Conservation (phyloP, 1,284 basidiomycete genomes). For the Sutorius eximius region DNA sequence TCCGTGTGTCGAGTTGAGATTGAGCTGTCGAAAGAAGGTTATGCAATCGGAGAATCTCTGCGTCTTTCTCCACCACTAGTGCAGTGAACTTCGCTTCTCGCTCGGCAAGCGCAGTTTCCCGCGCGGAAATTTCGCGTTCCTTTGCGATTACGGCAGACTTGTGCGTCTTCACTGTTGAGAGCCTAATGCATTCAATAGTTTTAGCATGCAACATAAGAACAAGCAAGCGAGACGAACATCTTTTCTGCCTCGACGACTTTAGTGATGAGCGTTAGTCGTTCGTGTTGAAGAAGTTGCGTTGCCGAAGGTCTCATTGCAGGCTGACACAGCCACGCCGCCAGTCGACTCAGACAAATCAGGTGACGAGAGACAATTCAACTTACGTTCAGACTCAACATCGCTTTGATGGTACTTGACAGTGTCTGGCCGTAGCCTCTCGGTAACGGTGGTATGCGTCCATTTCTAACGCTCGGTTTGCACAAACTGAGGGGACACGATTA, state of each 20-base stretch:
- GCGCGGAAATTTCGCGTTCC: slow-evolving; percentile 67
- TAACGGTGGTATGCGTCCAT: slow-evolving; percentile 83
- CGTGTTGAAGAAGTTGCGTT: slow-evolving; percentile 73
- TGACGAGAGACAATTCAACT: slow-evolving; percentile 27
- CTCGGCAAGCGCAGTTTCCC: slow-evolving; percentile 55
- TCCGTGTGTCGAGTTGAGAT: slow-evolving; percentile 47
- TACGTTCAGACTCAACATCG: slow-evolving; percentile 86
- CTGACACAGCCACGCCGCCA: slow-evolving; percentile 38
- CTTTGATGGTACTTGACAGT: slow-evolving; percentile 72
- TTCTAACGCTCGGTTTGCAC: slow-evolving; percentile 42
- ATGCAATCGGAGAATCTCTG: slow-evolving; percentile 54
- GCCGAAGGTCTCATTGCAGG: slow-evolving; percentile 84
- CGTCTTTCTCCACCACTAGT: slow-evolving; percentile 55
- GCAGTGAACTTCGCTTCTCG: slow-evolving; percentile 52
- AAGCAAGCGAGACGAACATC: slow-evolving; percentile 50
- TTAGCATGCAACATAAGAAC: neutral
- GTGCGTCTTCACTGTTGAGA: slow-evolving; percentile 61
- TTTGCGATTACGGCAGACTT: slow-evolving; percentile 48
- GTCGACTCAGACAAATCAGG: neutral
- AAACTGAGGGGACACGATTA: neutral
- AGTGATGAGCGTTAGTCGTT: slow-evolving; percentile 69
- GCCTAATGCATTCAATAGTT: slow-evolving; percentile 39
- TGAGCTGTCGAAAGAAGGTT: slow-evolving; percentile 41
- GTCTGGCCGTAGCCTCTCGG: slow-evolving; percentile 79
- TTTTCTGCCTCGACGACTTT: slow-evolving; percentile 78